Percentiles rank a stretch among this genome's conserved stretches.
phyloP scores from a whole-genome alignment of 2,329 filamentous ascomycete genomes.

The Penicillium sp. region DNA sequence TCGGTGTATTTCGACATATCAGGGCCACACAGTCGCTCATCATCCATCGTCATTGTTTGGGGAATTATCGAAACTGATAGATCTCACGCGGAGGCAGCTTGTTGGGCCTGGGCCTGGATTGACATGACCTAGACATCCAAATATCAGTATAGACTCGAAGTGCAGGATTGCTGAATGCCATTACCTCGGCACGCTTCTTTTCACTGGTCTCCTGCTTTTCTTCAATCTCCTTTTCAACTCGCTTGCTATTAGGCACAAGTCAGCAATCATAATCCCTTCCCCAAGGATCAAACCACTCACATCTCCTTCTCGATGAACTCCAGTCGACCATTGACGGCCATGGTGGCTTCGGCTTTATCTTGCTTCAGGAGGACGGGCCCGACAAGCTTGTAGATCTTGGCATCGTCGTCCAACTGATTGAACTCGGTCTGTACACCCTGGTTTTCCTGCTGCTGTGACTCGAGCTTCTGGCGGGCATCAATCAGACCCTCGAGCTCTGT shows the following conservation, averaged over 20 bases:
- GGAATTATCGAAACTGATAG: not conserved
- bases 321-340: slow-evolving; percentile 82
- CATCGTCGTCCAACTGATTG: slow-evolving; percentile 66
- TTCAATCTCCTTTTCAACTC: slow-evolving; percentile 62
- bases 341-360: slow-evolving; percentile 81
- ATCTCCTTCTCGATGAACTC: slow-evolving; percentile 94
- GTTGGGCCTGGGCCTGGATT: slow-evolving; percentile 36
- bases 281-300: slow-evolving; percentile 48
- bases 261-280: slow-evolving; percentile 1
- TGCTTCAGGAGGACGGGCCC: slow-evolving; percentile 93
- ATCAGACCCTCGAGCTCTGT: slow-evolving; percentile 74
- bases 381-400: slow-evolving; percentile 92
- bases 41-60: not conserved
- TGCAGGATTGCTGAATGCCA: not conserved
- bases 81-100: slow-evolving; percentile 31
- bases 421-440: slow-evolving; percentile 88
- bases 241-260: slow-evolving; percentile 46
- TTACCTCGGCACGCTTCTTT: slow-evolving; percentile 60
- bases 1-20: not conserved
- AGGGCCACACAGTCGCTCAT: not conserved
- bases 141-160: slow-evolving; percentile 13
- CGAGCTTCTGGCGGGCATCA: slow-evolving; percentile 78
- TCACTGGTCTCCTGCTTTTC: slow-evolving; percentile 61
- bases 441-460: slow-evolving; percentile 91
- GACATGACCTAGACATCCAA: slow-evolving; percentile 32